phyloP scores from a whole-genome alignment of 352 stramenopile genomes.

The Phytopythium delawarense region DNA sequence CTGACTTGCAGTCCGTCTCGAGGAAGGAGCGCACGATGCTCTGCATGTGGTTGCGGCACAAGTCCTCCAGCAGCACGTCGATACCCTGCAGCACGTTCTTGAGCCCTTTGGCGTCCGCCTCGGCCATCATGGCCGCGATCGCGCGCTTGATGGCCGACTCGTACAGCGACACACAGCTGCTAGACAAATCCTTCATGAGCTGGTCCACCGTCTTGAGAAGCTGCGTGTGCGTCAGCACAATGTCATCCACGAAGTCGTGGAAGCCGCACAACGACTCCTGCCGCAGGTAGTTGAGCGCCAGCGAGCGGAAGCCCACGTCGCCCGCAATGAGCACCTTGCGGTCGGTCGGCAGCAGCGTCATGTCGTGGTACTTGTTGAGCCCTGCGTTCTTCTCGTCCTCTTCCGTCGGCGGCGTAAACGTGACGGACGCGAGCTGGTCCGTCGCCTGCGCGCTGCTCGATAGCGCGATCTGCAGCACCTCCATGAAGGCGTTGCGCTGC shows the following conservation, averaged over 20 bases:
- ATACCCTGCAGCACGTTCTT: slow-evolving; percentile 39
- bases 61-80: slow-evolving; percentile 37
- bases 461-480: slow-evolving; percentile 33
- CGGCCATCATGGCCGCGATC: slow-evolving; percentile 24
- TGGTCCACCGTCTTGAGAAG: slow-evolving; percentile 35
- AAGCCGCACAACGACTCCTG: slow-evolving; percentile 39
- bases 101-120: slow-evolving; percentile 22
- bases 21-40: slow-evolving; percentile 45
- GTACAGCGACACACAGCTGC: slow-evolving; percentile 35
- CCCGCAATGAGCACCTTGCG: slow-evolving; percentile 23
- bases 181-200: slow-evolving; percentile 47
- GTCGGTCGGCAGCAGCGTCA: slow-evolving; percentile 32
- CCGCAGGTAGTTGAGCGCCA: slow-evolving; percentile 39
- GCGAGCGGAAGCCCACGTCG: slow-evolving; percentile 18
- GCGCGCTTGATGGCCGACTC: slow-evolving; percentile 38
- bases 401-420: slow-evolving; percentile 43
- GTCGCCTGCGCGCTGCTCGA: slow-evolving; percentile 36
- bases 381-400: slow-evolving; percentile 33
- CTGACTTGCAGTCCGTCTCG: slow-evolving; percentile 42
- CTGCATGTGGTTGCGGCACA: slow-evolving; percentile 58
- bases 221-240: slow-evolving; percentile 38
- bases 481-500: slow-evolving; percentile 30
- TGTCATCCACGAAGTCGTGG: slow-evolving; percentile 57
- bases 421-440: slow-evolving; percentile 38
- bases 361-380: slow-evolving; percentile 19